These are phyloP conservation scores for Ophiostoma pallidulum DNA, from an alignment of 2,329 filamentous ascomycete species.

Conservation along the genomic window DNA sequence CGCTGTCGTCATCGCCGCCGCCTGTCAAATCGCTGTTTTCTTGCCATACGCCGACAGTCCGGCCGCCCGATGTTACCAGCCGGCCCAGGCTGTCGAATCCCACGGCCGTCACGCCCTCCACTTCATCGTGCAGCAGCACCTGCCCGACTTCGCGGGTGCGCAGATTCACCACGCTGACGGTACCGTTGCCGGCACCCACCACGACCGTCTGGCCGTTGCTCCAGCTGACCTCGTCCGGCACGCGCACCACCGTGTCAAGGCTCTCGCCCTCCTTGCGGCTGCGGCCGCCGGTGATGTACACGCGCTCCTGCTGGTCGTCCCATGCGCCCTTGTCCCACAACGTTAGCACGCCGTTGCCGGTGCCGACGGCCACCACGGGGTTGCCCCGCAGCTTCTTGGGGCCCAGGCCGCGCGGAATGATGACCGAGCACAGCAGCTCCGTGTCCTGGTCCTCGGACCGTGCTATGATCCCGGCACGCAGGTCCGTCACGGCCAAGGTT, in stretches of 20 bases:
- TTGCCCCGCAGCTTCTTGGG: slow-evolving; percentile 56
- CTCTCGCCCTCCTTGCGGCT: slow-evolving; percentile 54
- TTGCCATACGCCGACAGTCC: slow-evolving; percentile 84
- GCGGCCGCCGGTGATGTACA: slow-evolving; percentile 59
- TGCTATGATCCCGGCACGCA: slow-evolving; percentile 75
- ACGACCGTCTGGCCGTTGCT: slow-evolving; percentile 60
- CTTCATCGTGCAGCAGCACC: slow-evolving; percentile 67
- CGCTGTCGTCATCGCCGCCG: slow-evolving; percentile 35
- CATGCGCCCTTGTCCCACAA: slow-evolving; percentile 91
- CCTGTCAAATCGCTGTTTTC: slow-evolving; percentile 43
- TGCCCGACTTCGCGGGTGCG: slow-evolving; percentile 61
- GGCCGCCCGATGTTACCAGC: slow-evolving; percentile 83
- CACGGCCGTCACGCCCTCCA: slow-evolving; percentile 74
- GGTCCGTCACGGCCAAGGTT: slow-evolving; percentile 81
- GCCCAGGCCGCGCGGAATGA: slow-evolving; percentile 62
- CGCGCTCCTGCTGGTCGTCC: slow-evolving; percentile 89
- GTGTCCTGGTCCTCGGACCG: slow-evolving; percentile 93
- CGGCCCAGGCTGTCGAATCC: slow-evolving; percentile 78
- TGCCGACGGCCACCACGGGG: slow-evolving; percentile 68
- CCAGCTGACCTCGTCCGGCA: slow-evolving; percentile 61
- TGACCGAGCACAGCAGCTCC: slow-evolving; percentile 72
- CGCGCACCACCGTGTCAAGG: slow-evolving; percentile 63
- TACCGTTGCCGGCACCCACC: slow-evolving; percentile 74
- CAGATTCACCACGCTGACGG: slow-evolving; percentile 66
- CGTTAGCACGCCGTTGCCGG: slow-evolving; percentile 70